These are phyloP conservation scores for Suhomyces atakaporum DNA, from an alignment of 1,139 yeast species.

Conservation along the genomic window DNA sequence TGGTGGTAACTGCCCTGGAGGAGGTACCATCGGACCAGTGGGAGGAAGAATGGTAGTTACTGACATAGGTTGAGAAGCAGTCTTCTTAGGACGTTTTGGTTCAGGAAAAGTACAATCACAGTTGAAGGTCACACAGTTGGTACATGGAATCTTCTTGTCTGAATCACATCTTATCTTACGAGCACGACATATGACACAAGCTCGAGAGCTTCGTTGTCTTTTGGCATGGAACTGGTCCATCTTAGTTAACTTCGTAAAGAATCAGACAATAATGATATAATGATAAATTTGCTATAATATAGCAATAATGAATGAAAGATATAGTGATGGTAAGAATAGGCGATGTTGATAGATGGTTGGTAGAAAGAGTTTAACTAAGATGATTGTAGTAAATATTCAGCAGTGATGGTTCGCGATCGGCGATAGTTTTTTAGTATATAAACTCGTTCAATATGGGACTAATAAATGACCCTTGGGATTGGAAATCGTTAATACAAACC, in stretches of 20 bases:
- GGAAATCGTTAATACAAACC: constrained; percentile 11
- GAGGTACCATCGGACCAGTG: constrained; percentile 83
- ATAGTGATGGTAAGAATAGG: no score
- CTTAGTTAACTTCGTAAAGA: neutral
- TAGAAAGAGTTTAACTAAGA: no score
- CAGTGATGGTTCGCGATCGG: constrained; percentile 4
- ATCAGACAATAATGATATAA: neutral
- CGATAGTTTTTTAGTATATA: neutral
- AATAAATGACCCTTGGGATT: constrained; percentile 4
- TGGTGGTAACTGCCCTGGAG: constrained; percentile 1
- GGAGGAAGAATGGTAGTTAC: constrained; percentile 97
- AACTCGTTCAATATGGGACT: neutral
- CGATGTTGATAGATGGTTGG: no score
- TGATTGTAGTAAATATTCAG: no score
- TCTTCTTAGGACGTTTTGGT: constrained; percentile 6
- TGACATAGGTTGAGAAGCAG: constrained; percentile 63
- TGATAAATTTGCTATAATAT: no score
- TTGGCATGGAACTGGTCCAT: constrained; percentile 1
- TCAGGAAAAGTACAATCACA: constrained; percentile 22
- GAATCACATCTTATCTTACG: constrained; percentile 66
- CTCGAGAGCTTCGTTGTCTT: constrained; percentile 41
- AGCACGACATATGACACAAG: constrained; percentile 53
- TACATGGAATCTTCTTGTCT: constrained; percentile 25
- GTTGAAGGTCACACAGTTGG: constrained; percentile 27
- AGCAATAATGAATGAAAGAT: no score